These are phyloP conservation scores for Pulveroboletus sp. DNA, from an alignment of 768 basidiomycete species.

Conservation along the genomic window DNA sequence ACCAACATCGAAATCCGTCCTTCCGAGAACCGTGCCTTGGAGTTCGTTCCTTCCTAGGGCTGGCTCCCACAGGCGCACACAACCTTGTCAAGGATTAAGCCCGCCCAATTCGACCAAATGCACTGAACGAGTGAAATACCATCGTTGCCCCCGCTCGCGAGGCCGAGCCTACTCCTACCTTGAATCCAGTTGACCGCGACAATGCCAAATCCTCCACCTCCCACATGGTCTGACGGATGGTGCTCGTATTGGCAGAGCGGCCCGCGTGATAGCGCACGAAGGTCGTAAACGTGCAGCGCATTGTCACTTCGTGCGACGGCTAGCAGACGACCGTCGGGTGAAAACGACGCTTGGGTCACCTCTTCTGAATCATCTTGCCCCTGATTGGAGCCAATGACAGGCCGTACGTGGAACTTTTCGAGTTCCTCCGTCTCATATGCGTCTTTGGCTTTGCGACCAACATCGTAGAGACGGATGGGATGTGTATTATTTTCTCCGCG, in stretches of 20 bases:
- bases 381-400: not conserved
- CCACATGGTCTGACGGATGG: slow-evolving; percentile 30
- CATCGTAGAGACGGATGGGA: slow-evolving; percentile 51
- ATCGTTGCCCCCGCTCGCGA: slow-evolving; percentile 62
- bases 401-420: slow-evolving; percentile 30
- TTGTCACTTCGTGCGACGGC: slow-evolving; percentile 62
- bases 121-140: slow-evolving; percentile 37
- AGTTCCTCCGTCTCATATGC: slow-evolving; percentile 33
- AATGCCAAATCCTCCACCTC: slow-evolving; percentile 43
- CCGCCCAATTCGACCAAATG: not conserved
- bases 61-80: slow-evolving; percentile 66
- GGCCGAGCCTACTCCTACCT: slow-evolving; percentile 38
- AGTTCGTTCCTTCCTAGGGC: slow-evolving; percentile 34
- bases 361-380: slow-evolving; percentile 29
- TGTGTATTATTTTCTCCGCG: slow-evolving; percentile 22
- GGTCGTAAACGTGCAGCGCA: slow-evolving; percentile 57
- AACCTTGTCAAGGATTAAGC: slow-evolving; percentile 41
- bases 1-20: slow-evolving; percentile 53
- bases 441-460: slow-evolving; percentile 31
- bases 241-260: slow-evolving; percentile 51
- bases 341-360: slow-evolving; percentile 50
- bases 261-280: slow-evolving; percentile 46
- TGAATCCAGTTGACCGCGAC: slow-evolving; percentile 53
- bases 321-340: slow-evolving; percentile 58
- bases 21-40: slow-evolving; percentile 50